A percentile compares a stretch with the other conserved stretches of the same genome.
Conservation (phyloP, 352 stramenopile genomes). For the Peronospora belbahrii region DNA sequence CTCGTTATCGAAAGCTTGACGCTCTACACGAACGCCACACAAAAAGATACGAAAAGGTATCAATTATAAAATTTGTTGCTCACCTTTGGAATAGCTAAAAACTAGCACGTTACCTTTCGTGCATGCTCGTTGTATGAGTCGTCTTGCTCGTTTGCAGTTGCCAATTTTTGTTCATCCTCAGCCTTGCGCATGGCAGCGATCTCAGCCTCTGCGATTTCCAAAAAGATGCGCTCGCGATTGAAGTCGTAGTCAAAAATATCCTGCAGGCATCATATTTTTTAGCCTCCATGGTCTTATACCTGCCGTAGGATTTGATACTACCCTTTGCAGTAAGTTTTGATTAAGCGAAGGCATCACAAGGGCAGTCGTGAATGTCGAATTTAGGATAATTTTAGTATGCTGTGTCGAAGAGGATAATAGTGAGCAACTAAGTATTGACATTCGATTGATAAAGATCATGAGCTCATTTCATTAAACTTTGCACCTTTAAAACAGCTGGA, state of each 20-base stretch:
- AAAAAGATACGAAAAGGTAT: not conserved
- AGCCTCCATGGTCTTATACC: not conserved
- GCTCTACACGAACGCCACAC: conserved; percentile 12
- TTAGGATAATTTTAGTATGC: conserved; percentile 50
- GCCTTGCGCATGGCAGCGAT: conserved; percentile 42
- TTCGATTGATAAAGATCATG: too few relatives aligned
- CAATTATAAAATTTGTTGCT: not conserved
- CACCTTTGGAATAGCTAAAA: not conserved
- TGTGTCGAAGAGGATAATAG: conserved; percentile 7
- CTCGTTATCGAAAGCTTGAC: conserved; percentile 36
- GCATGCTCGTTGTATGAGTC: conserved; percentile 36
- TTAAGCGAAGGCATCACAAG: conserved; percentile 35
- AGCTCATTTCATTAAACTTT: too few relatives aligned
- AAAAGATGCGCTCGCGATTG: conserved; percentile 51
- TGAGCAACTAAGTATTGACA: not conserved
- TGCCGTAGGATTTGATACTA: conserved; percentile 1
- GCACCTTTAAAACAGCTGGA: conserved; percentile 27
- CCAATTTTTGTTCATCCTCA: conserved; percentile 20
- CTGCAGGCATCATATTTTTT: conserved; percentile 15
- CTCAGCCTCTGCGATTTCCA: conserved; percentile 57
- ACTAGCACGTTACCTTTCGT: conserved; percentile 27
- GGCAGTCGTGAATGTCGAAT: conserved; percentile 38
- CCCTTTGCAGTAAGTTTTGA: conserved; percentile 54
- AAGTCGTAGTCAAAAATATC: conserved; percentile 75
- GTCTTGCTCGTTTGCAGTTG: conserved; percentile 16